Base-by-base conservation (phyloP, 805 yeast species). In the Wickerhamiella shivajii region DNA sequence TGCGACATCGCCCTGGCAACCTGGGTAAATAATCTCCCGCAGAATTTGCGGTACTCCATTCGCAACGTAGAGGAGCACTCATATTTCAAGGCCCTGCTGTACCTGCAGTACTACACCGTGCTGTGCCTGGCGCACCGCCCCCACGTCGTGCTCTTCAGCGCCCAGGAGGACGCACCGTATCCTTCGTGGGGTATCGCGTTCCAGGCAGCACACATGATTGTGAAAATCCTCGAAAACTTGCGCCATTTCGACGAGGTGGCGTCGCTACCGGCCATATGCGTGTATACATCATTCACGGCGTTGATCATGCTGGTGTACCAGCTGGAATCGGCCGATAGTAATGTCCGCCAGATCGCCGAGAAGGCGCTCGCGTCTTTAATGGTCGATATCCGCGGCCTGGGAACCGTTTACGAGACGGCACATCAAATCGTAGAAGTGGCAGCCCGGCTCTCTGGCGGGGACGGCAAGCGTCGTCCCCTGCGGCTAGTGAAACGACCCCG, bases 111-210 rank as follows among this genome's bases (percentile, higher is more conserved):
- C 55, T 79, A 79, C 57, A 69, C 78, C 13, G 59, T 78, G n/a
- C 61, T 78, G 35, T 74, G 77, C 43, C 57, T 77, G 43, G 67
- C 76, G 18, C 90, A 78, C 47, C 63, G 84, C 36, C 71, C 81
- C 5, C 75, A 76, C 45, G 68, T 43, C 49, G 42, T 50, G 51
- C 41, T 50, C 30, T 36, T 46, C 36, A 27, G 45, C 27, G 40
- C 28, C 18, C 33, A 27, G 14, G 19, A 21, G 18, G 34, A 31
- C 11, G 29, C 29, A 15, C 54, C 63, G 2, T 73, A 71, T 49
- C 80, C 81, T 5, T 69, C 77, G n/a, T 72, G 80, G 76, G 80
- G 84, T 7, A 75, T 77, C 37, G 77, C 83, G 2, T 77, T 77
- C 60, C 81, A 76, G 52, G 79, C 85, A 1, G 83, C 90, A 1